Conservation (phyloP, 305 asterid genomes). For the Solanum chacoense region DNA sequence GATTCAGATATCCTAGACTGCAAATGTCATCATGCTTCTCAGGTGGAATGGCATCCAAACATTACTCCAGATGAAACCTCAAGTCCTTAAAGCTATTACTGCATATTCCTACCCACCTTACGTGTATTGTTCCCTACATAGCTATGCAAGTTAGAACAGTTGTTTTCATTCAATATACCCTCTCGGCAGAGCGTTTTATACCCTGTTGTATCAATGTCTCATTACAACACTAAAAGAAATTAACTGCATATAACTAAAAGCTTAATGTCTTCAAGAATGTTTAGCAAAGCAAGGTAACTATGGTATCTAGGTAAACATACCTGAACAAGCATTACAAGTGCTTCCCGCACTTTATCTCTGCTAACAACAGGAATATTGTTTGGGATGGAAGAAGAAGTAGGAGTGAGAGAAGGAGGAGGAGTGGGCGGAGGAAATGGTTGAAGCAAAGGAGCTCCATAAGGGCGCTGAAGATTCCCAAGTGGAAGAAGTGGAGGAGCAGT, state of each 20-base stretch:
- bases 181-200: not conserved
- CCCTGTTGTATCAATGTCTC: not conserved
- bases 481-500: conserved; percentile 54
- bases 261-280: not conserved
- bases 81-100: not conserved
- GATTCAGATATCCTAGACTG: not conserved
- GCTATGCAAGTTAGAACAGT: not conserved
- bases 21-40: not conserved
- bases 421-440: conserved; percentile 81
- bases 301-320: conserved; percentile 22
- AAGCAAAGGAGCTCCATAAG: conserved; percentile 63
- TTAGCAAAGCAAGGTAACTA: not conserved
- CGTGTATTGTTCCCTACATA: not conserved
- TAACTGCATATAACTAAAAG: not conserved
- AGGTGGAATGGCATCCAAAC: not conserved
- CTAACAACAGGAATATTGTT: conserved; percentile 31
- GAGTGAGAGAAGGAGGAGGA: conserved; percentile 71
- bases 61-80: not conserved
- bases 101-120: not conserved
- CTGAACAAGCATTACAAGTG: conserved; percentile 68
- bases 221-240: not conserved
- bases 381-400: conserved; percentile 34
- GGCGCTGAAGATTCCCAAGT: conserved; percentile 39
- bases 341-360: conserved; percentile 61
- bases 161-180: not conserved